phyloP scores from a whole-genome alignment of 805 yeast genomes.

The Yamadazyma philogaea region DNA sequence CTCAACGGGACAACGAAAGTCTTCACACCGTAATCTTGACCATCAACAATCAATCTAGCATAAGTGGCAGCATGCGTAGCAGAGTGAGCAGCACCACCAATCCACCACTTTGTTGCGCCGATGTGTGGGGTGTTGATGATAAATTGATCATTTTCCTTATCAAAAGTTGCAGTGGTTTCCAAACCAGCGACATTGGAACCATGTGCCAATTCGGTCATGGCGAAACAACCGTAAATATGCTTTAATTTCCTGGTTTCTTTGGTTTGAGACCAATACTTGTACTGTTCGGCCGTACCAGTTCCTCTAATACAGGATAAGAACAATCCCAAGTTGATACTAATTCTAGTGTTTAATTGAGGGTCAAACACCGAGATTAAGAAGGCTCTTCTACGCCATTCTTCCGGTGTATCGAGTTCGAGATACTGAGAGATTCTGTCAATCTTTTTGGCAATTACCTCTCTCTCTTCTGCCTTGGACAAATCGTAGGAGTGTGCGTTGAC shows the following conservation, averaged over 20 bases:
- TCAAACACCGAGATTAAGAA: constrained; percentile 63
- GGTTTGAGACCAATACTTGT: constrained; percentile 74
- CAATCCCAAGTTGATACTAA: constrained; percentile 85
- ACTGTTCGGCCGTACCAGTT: constrained; percentile 82
- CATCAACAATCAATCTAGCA: constrained; percentile 43
- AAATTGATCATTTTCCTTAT: constrained; percentile 39
- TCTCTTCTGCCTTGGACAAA: constrained; percentile 50
- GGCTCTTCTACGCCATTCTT: constrained; percentile 55
- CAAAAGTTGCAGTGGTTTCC: constrained; percentile 52
- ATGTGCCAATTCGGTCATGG: constrained; percentile 64
- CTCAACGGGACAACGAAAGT: constrained; percentile 46
- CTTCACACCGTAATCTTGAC: constrained; percentile 46
- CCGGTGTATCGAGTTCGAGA: constrained; percentile 48
- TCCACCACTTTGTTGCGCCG: constrained; percentile 52
- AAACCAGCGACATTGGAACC: constrained; percentile 59
- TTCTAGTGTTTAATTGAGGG: constrained; percentile 75
- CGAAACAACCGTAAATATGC: constrained; percentile 62
- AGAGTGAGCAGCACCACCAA: constrained; percentile 49
- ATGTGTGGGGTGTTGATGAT: constrained; percentile 45
- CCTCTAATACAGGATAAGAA: constrained; percentile 81
- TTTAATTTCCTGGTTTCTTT: constrained; percentile 59
- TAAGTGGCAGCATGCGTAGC: constrained; percentile 41
- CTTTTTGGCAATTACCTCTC: constrained; percentile 58
- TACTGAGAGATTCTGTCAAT: constrained; percentile 61
- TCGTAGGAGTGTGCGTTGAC: constrained; percentile 58